A percentile compares a stretch with the other conserved stretches of the same genome.
Conservation (phyloP, 768 basidiomycete genomes). For the Lactarius akahatsu region DNA sequence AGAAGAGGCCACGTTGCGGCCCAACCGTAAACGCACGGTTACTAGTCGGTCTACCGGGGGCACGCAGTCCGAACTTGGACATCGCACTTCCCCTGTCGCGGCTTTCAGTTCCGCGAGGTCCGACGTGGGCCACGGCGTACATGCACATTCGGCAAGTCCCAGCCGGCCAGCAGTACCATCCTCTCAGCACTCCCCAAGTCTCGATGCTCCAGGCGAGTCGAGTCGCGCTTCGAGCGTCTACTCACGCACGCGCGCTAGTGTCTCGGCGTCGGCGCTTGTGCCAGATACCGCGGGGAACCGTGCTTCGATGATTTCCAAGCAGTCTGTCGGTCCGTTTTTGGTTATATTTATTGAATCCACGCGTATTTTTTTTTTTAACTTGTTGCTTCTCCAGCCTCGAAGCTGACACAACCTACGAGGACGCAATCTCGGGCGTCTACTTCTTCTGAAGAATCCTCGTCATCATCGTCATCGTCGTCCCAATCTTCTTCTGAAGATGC, state of each 20-base stretch:
- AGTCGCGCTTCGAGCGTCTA: constrained; percentile 28
- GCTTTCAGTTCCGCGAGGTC: constrained; percentile 10
- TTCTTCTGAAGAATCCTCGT: constrained; percentile 32
- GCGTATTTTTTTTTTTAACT: background rate
- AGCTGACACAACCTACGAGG: constrained; percentile 9
- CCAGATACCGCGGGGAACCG: constrained; percentile 53
- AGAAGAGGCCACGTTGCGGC: constrained; percentile 37
- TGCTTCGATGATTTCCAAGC: constrained; percentile 40
- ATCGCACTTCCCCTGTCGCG: constrained; percentile 22
- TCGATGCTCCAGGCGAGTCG: constrained; percentile 6
- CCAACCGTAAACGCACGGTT: constrained; percentile 38
- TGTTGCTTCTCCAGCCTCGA: background rate
- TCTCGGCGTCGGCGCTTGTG: constrained; percentile 56
- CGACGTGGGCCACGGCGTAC: constrained; percentile 25
- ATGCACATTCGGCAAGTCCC: background rate
- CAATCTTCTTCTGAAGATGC: constrained; percentile 57
- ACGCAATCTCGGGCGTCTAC: constrained; percentile 30
- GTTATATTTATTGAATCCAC: background rate
- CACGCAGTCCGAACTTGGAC: constrained; percentile 34
- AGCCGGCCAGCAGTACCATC: background rate
- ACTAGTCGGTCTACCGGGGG: constrained; percentile 23
- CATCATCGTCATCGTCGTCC: constrained; percentile 30
- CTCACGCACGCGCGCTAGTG: constrained; percentile 49
- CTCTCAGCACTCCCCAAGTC: background rate
- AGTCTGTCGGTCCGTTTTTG: constrained; percentile 17